Percentiles rank a stretch among this genome's conserved stretches.
phyloP scores from a whole-genome alignment of 2,329 filamentous ascomycete genomes.

The Diaporthe ilicicola region DNA sequence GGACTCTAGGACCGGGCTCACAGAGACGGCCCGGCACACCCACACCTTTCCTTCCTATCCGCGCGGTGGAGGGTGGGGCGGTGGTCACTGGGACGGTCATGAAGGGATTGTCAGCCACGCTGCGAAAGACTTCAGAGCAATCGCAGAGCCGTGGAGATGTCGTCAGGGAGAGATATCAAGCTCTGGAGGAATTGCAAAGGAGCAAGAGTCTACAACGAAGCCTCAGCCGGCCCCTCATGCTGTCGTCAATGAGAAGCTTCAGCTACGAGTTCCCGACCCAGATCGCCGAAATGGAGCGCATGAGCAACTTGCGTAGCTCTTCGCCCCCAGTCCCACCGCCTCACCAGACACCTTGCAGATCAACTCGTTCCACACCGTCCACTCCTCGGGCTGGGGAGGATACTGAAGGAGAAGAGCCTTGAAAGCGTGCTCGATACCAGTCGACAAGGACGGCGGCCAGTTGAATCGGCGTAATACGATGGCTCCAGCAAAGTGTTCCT shows the following conservation, averaged over 20 bases:
- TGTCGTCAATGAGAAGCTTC: slow-evolving; percentile 27
- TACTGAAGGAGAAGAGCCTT: background rate
- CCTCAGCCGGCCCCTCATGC: slow-evolving; percentile 21
- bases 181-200: slow-evolving; percentile 26
- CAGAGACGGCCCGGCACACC: slow-evolving; percentile 22
- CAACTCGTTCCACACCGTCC: background rate
- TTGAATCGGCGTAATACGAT: background rate
- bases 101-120: background rate
- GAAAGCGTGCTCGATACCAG: background rate
- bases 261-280: slow-evolving; percentile 31
- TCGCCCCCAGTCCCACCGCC: slow-evolving; percentile 5
- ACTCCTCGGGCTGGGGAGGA: background rate
- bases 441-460: background rate
- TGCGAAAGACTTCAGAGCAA: background rate
- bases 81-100: background rate
- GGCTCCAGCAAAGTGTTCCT: background rate
- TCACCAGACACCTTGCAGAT: background rate
- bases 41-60: background rate
- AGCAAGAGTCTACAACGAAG: slow-evolving; percentile 7
- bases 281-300: slow-evolving; percentile 28
- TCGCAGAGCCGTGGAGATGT: slow-evolving; percentile 23
- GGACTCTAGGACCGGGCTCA: slow-evolving; percentile 17
- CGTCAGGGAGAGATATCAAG: slow-evolving; percentile 30
- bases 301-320: slow-evolving; percentile 21
- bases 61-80: slow-evolving; percentile 4